Evolutionary conservation across 805 yeast genomes (phyloP).

Genomic region (Wickerhamiella qilinensis): DNA sequence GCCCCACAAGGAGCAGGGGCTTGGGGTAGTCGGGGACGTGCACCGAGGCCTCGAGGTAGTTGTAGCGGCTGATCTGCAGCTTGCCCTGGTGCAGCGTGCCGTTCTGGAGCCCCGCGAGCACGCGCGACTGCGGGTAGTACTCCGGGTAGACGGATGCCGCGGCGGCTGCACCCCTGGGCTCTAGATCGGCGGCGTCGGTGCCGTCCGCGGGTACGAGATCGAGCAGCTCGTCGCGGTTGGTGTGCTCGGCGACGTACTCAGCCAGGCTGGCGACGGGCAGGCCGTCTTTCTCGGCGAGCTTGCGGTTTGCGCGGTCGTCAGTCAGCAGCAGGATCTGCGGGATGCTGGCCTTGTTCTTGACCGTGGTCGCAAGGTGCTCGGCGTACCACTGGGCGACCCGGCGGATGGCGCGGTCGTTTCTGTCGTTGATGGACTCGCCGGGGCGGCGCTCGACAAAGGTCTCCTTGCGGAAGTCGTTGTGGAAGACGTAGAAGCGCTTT

Average conservation of each 20-base stretch:
- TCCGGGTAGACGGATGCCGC: conserved; percentile 52
- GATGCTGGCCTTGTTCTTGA: conserved; percentile 11
- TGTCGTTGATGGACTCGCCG: conserved; percentile 68
- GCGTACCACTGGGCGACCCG: conserved; percentile 56
- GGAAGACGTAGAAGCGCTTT: conserved; percentile 79
- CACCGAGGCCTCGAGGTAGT: conserved; percentile 75
- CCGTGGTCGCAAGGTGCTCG: conserved; percentile 34
- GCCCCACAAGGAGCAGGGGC: conserved; percentile 69
- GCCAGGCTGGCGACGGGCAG: conserved; percentile 38
- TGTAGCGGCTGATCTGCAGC: conserved; percentile 67
- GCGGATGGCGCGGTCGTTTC: conserved; percentile 84
- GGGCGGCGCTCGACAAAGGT: conserved; percentile 49
- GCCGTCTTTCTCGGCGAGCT: conserved; percentile 38
- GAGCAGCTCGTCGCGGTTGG: conserved; percentile 46
- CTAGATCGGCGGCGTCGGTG: conserved; percentile 33
- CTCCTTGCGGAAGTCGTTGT: conserved; percentile 70
- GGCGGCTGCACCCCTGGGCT: conserved; percentile 5
- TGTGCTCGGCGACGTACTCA: conserved; percentile 64
- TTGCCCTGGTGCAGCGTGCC: conserved; percentile 81
- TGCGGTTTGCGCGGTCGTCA: conserved; percentile 57
- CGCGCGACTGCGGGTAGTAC: conserved; percentile 62
- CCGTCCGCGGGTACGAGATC: conserved; percentile 27
- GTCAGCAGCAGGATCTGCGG: conserved; percentile 33
- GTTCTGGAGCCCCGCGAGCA: conserved; percentile 79
- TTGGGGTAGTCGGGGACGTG: conserved; percentile 55